Percentiles rank a stretch among this genome's conserved stretches.
Conservation (phyloP, 169 alveolate genomes). For the Plasmodium adleri region DNA sequence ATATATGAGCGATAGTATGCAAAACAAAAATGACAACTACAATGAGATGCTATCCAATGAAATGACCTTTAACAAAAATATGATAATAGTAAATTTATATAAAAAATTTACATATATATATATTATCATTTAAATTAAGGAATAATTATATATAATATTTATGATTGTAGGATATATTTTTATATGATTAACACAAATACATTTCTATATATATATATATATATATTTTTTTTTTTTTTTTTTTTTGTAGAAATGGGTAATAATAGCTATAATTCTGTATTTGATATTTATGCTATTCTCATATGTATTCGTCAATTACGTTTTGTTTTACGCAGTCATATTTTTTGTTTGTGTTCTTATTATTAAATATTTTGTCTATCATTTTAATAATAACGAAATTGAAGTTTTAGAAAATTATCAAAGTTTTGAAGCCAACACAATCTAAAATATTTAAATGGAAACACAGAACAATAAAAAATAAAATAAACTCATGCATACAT, state of each 20-base stretch:
- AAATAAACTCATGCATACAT: background rate
- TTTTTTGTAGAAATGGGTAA: slow-evolving; percentile 61
- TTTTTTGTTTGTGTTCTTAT: slow-evolving; percentile 12
- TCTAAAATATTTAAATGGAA: background rate
- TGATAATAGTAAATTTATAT: slow-evolving; percentile 43
- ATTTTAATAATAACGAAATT: slow-evolving; percentile 18
- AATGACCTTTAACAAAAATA: slow-evolving; percentile 41
- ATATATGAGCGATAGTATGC: slow-evolving; percentile 70
- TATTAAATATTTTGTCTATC: slow-evolving; percentile 29
- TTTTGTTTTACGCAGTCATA: slow-evolving; percentile 49
- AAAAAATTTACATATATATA: background rate
- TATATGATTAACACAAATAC: background rate
- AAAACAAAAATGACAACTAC: slow-evolving; percentile 54
- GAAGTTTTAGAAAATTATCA: slow-evolving; percentile 40
- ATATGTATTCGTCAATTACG: slow-evolving; percentile 57
- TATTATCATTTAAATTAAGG: background rate
- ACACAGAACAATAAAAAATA: background rate
- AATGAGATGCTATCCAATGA: slow-evolving; percentile 28
- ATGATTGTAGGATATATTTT: too few relatives aligned
- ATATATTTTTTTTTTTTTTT: slow-evolving; percentile 30
- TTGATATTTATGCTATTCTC: slow-evolving; percentile 42
- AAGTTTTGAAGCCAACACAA: slow-evolving; percentile 50
- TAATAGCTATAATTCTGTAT: slow-evolving; percentile 36
- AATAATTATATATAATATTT: too few relatives aligned
- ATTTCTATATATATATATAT: background rate